Evolutionary conservation across 139 green algal species (phyloP).

Genomic region (Chlamydomonas incerta): DNA sequence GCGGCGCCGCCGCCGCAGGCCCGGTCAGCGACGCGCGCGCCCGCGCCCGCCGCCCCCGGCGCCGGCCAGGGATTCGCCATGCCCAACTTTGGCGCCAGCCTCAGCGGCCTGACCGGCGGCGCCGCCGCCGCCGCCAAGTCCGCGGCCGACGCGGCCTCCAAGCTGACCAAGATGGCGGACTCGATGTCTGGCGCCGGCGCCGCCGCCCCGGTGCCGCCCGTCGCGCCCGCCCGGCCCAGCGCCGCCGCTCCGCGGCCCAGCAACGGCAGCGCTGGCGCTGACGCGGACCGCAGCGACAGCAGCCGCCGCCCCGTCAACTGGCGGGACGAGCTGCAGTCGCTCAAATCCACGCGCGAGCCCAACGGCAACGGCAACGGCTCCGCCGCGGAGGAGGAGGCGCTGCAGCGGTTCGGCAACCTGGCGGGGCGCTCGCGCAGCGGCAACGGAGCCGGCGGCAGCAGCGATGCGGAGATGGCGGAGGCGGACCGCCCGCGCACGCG

Average conservation of each 20-base stretch:
- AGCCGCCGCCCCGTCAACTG: not conserved
- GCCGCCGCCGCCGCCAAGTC: slow-evolving; percentile 5
- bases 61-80: not conserved
- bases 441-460: not conserved
- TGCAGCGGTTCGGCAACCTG: slow-evolving; percentile 1
- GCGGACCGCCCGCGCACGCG: not conserved
- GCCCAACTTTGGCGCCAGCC: not conserved
- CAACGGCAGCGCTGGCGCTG: not conserved
- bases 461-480: not conserved
- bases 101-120: slow-evolving; percentile 1
- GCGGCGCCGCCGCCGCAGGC: not conserved
- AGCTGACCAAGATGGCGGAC: slow-evolving; percentile 18
- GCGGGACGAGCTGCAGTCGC: slow-evolving; percentile 21
- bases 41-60: not conserved
- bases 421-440: not conserved
- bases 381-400: not conserved
- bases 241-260: not conserved
- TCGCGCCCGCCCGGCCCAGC: not conserved
- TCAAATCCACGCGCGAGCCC: not conserved
- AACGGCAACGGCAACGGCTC: not conserved
- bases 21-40: too few relatives aligned
- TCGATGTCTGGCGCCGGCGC: not conserved
- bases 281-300: slow-evolving; percentile 7
- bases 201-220: not conserved
- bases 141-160: not conserved